Base-by-base conservation (phyloP, 2,329 filamentous ascomycete species). In the Colletotrichum spinosum region DNA sequence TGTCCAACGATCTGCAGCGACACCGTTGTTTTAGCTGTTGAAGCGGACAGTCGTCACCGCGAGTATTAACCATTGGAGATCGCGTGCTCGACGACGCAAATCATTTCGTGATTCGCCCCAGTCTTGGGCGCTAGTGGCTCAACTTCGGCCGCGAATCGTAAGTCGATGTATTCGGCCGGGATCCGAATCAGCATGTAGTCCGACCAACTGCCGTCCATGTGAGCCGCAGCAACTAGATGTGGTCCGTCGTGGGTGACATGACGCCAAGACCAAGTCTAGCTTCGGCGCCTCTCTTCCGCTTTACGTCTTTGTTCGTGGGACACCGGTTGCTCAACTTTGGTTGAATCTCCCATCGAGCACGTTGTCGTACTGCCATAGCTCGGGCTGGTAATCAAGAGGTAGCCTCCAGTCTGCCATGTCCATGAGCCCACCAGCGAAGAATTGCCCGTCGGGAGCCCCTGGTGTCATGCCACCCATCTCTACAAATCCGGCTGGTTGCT, bases 331-430 rank as follows among this genome's bases (percentile, higher is more conserved):
- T 60, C 34, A 51, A 17, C 49, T 62, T 15, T 65, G 37, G 46
- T 44, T 51, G n/a, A 39, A 62, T 8, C 42, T 46, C 13, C 37
- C 37, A 17, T 56, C 58, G 8, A 49, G 17, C 8, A 62, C 8
- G 25, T 35, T 56, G 25, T 62, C 62, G 7, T 52, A 62, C 37
- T 65, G 62, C 62, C 62, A 65, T 0, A 65, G 37, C 11, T 65
- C 58, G 15, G 62, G 62, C 52, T 65, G 62, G 33, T 62, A 65
- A 33, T 65, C 62, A 58, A 65, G 52, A 12, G 58, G 62, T 11
- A 65, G 46, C 33, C 62, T 52, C 62, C 62, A 65, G 52, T 65
- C 48, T 15, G 58, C 46, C 39, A 65, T 57, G 39, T 65, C 41
- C 48, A 62, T 53, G 41, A 62, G 53, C 3, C 51, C 25, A 25